These are phyloP conservation scores for Dillenia turbinata DNA, from an alignment of 164 flowering plant genomes.

Conservation along the genomic window DNA sequence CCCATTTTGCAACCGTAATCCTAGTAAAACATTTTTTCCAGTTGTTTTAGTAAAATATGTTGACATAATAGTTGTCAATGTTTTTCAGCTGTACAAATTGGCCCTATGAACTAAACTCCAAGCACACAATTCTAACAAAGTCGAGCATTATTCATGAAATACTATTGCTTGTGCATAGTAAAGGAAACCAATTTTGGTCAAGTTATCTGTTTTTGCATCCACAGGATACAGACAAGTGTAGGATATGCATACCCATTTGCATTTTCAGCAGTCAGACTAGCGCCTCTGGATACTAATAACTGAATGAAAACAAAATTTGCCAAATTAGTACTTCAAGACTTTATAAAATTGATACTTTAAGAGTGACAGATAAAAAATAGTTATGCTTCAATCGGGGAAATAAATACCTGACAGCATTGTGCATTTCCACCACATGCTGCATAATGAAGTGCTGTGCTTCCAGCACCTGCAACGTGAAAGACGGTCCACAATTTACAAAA, in stretches of 20 bases:
- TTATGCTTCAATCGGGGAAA: neutral
- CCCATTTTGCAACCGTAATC: no score
- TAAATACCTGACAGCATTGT: slow-evolving; percentile 83
- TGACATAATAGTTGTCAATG: no score
- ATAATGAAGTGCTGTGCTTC: slow-evolving; percentile 94
- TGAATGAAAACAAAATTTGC: slow-evolving; percentile 16
- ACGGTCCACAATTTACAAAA: no score
- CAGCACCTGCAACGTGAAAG: slow-evolving; percentile 59
- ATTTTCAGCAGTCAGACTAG: slow-evolving; percentile 69
- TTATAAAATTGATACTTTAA: neutral
- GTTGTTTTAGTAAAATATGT: neutral
- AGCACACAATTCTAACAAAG: no score
- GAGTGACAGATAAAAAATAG: neutral
- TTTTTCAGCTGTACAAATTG: no score
- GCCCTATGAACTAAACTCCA: no score
- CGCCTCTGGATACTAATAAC: slow-evolving; percentile 77
- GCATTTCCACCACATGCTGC: slow-evolving; percentile 96
- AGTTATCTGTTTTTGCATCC: no score
- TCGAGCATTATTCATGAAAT: no score
- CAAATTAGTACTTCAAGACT: slow-evolving; percentile 3
- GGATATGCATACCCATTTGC: slow-evolving; percentile 65
- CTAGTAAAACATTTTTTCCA: neutral
- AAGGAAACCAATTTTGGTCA: no score
- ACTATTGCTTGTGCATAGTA: no score
- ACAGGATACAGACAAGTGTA: neutral